Evolutionary conservation across 495 filamentous ascomycete species (phyloP).

Genomic region (Poronia punctata): DNA sequence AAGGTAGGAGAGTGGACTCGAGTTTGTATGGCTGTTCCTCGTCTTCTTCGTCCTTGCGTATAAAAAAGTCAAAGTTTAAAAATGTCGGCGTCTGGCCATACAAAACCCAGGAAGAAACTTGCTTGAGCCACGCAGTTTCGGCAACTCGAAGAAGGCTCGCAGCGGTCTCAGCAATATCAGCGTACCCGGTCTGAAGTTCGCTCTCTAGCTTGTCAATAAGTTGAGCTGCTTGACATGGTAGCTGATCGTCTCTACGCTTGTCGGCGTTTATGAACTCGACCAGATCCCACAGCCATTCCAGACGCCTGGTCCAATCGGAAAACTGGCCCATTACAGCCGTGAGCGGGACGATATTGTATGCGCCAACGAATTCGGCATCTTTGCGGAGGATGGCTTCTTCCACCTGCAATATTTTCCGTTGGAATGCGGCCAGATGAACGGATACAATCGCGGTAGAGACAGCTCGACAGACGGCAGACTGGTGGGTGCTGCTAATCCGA

Average conservation of each 20-base stretch:
- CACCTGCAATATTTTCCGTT: conserved; percentile 74
- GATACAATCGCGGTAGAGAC: conserved; percentile 75
- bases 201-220: conserved; percentile 69
- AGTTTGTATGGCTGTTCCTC: conserved; percentile 51
- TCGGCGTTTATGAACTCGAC: conserved; percentile 52
- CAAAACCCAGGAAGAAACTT: conserved; percentile 80
- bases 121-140: conserved; percentile 86
- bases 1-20: conserved; percentile 55
- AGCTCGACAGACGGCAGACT: conserved; percentile 75
- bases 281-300: conserved; percentile 83
- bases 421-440: conserved; percentile 69
- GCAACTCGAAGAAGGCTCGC: conserved; percentile 64
- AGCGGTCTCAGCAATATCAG: conserved; percentile 71
- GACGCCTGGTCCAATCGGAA: conserved; percentile 68
- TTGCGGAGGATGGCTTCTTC: conserved; percentile 67
- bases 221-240: conserved; percentile 36
- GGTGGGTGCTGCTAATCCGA: conserved; percentile 60
- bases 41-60: conserved; percentile 37
- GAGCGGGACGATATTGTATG: conserved; percentile 85
- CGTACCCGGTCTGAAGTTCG: conserved; percentile 80
- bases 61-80: conserved; percentile 77
- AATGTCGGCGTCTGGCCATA: conserved; percentile 74
- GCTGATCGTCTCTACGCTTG: conserved; percentile 28
- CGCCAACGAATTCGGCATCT: conserved; percentile 69
- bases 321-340: conserved; percentile 80